Evolutionary conservation across 1,139 yeast species (phyloP).

Genomic region (Yamadazyma diospyri): DNA sequence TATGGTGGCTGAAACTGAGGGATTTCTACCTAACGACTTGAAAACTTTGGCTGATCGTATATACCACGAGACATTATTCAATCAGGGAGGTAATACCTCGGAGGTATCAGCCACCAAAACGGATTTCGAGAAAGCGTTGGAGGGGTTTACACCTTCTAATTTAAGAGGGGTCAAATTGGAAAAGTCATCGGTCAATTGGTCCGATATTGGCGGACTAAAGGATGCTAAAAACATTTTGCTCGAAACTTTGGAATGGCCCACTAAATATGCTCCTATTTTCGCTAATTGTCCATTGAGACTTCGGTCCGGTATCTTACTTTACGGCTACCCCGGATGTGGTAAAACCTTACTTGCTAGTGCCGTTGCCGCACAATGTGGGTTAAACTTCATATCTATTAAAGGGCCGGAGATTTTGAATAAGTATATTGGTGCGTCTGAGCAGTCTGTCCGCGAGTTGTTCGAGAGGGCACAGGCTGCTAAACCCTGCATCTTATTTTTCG

Average conservation of each 20-base stretch:
- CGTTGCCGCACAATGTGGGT: conserved; percentile 90
- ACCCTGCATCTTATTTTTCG: conserved; percentile 92
- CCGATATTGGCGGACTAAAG: conserved; percentile 82
- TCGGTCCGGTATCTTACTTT: conserved; percentile 83
- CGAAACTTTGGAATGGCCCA: conserved; percentile 97
- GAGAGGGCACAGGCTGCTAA: conserved; percentile 93
- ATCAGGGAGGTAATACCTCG: conserved; percentile 13
- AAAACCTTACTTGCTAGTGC: conserved; percentile 92
- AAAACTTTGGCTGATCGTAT: conserved; percentile 71
- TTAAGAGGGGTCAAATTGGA: conserved; percentile 85
- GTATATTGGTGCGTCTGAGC: conserved; percentile 97
- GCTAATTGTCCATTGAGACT: conserved; percentile 81
- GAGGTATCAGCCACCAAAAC: conserved; percentile 19
- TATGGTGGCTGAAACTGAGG: conserved; percentile 79
- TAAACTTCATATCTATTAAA: conserved; percentile 88
- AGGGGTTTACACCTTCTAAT: conserved; percentile 74
- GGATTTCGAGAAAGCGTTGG: conserved; percentile 55
- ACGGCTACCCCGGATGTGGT: conserved; percentile 98
- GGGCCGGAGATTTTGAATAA: conserved; percentile 96
- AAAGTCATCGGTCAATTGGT: conserved; percentile 74
- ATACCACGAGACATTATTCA: conserved; percentile 59
- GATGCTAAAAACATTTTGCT: conserved; percentile 73
- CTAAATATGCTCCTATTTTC: conserved; percentile 91
- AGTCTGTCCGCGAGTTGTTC: conserved; percentile 86
- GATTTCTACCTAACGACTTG: conserved; percentile 82